Base-by-base conservation (phyloP, 345 rosid genomes). In the Boechera retrofracta region DNA sequence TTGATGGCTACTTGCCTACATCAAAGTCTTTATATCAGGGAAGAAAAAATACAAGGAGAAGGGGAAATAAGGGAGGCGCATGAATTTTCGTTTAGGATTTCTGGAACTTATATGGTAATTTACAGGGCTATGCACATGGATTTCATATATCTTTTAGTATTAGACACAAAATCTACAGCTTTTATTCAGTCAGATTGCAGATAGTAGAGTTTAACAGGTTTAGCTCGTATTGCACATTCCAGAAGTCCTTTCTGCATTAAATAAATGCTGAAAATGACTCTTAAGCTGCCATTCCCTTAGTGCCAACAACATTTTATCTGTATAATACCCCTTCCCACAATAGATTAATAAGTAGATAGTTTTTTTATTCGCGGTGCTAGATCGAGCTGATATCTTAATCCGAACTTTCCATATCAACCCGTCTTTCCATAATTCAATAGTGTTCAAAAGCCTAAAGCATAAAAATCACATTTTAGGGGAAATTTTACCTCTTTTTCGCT, bases 401-500 rank as follows among this genome's bases (percentile, higher is more conserved):
- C 6, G 3, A 51, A 54, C 9, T 48, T 42, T 67, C 53, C 60
- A 47, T 42, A 62, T 32, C 33, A 21, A 54, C 56, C 67, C 4
- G 47, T 54, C 53, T 60, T 52, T 39, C 39, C 66, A 63, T 71
- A 62, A 41, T 44, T n/a, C 59, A 61, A 71, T 4, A 63, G 51
- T 42, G 29, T 53, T 18, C 41, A 44, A 51, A 66, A 66, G 67
- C 57, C 44, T 31, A 77, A 80, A 29, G 52, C 44, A 72, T 58
- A 31, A 26, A 57, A 59, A 26, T 16, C 66, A 77, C 38, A 45
- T 10, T 16, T 29, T 1, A 21, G 16, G 10, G 45, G 13, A n/a
- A 28, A 57, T 11, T 3, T 24, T 85, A 89, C 97, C 92, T 86
- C 92, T 77, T 89, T 87, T 51, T 86, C 86, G 69, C 73, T 81